These are phyloP conservation scores for Oenanthe javanica DNA, from an alignment of 140 eudicot species.

Conservation along the genomic window DNA sequence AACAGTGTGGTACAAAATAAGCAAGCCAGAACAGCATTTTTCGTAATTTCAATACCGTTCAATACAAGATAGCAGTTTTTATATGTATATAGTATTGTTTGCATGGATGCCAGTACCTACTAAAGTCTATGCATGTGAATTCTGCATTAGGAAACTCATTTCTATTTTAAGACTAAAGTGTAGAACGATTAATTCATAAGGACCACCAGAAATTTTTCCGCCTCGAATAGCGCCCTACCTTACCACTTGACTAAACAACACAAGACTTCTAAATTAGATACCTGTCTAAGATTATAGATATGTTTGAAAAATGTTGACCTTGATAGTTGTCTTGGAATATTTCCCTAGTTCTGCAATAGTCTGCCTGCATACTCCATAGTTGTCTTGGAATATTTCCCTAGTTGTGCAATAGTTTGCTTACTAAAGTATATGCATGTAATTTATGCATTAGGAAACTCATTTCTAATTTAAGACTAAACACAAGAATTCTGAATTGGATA, in stretches of 20 bases:
- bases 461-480: too few relatives aligned
- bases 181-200: too few relatives aligned
- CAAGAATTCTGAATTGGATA: too few relatives aligned
- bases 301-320: neutral
- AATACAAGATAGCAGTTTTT: too few relatives aligned
- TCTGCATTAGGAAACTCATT: neutral
- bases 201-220: too few relatives aligned
- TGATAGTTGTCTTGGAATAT: neutral
- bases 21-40: neutral
- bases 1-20: neutral
- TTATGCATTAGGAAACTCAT: too few relatives aligned
- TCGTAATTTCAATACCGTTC: neutral
- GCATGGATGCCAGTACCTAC: neutral
- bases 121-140: neutral
- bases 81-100: neutral
- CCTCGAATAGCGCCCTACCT: too few relatives aligned
- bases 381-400: too few relatives aligned
- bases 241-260: neutral
- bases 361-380: too few relatives aligned
- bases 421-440: neutral
- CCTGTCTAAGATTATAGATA: neutral
- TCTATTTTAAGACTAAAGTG: neutral
- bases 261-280: neutral
- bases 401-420: too few relatives aligned
- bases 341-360: neutral